These are phyloP conservation scores for Linnemannia exigua DNA, from an alignment of 192 early-diverging fungal genomes.

Conservation along the genomic window DNA sequence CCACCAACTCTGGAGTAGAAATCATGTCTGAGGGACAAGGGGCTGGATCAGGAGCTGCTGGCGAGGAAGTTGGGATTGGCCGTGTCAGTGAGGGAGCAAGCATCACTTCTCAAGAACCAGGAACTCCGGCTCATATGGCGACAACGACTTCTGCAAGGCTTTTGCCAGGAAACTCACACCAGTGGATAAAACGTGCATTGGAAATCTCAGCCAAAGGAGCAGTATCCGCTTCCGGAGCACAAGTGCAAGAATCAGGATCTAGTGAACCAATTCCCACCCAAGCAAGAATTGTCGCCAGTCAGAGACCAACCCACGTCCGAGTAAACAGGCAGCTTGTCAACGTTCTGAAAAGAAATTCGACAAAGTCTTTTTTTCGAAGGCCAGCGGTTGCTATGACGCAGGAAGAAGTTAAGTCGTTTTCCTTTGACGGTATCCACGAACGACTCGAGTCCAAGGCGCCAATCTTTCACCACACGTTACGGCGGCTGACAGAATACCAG, in stretches of 20 bases:
- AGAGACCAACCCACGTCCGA: background rate
- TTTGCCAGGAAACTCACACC: background rate
- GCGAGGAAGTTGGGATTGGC: background rate
- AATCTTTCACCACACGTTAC: conserved; percentile 6
- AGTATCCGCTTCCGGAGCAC: background rate
- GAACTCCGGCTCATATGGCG: no score
- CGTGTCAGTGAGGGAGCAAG: background rate
- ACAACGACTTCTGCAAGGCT: no score
- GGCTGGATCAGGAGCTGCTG: conserved; percentile 3
- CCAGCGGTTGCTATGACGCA: conserved; percentile 9
- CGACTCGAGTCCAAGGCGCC: conserved; percentile 8
- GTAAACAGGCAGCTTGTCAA: conserved; percentile 8
- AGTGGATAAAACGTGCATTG: no score
- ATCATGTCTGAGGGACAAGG: background rate
- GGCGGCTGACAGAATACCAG: background rate
- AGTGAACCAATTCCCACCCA: no score
- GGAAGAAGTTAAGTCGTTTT: background rate
- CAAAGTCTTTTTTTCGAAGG: conserved; percentile 2
- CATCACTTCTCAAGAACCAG: conserved; percentile 5
- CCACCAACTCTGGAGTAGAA: background rate
- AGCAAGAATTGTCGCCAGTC: conserved; percentile 1
- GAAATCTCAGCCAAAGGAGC: background rate
- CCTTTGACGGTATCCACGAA: conserved; percentile 3
- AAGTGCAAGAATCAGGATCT: no score
- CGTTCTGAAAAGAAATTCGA: background rate